Evolutionary conservation across 2,329 filamentous ascomycete species (phyloP), one percentile per base, ranked within the genome.

Genomic region (Colletotrichum nymphaeae): DNA sequence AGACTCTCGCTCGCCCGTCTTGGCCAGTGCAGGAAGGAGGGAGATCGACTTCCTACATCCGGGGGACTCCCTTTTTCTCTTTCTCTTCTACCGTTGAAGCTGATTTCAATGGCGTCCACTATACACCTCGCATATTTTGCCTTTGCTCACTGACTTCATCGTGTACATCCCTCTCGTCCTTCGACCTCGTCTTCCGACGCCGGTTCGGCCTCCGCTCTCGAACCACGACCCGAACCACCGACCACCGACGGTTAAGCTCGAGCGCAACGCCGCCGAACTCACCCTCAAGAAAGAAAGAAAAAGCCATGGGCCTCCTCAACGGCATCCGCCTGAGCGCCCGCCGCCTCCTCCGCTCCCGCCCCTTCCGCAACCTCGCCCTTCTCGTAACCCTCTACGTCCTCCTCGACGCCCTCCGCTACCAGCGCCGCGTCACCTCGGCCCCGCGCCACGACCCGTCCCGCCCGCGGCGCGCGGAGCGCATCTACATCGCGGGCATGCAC

Each of bases 401-500:
- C n/a, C 77, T 85, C 75, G 83, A 86, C 42, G 80, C 83, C 49
- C 78, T 84, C 24, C 82, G 82, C 16, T 81, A 86, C 56, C 74
- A 76, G 55, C 69, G 63, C 56, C 12, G 37, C 30, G 58, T 76
- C 22, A 68, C 74, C 19, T 22, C 14, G 24, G 32, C 60, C 22
- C 37, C 68, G 58, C 26, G 53, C 19, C 72, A 68, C 68, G 68
- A 74, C 24, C 57, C 69, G 66, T 76, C 79, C 67, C 62, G 68
- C 16, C 75, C 74, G 11, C 78, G 79, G 57, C 78, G 76, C 26
- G 76, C 74, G 60, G 81, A 84, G 77, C 82, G 84, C 75, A 87
- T 94, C 74, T 94, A 90, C 82, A 93, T 95, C 73, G 90, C 91
- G 5, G 90, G 89, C 74, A 90, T 92, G 78, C 91, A 93, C 78